A percentile compares a stretch with the other conserved stretches of the same genome.
Evolutionary conservation across 441 rosid species (phyloP).

Genomic region (Erodium trifolium): DNA sequence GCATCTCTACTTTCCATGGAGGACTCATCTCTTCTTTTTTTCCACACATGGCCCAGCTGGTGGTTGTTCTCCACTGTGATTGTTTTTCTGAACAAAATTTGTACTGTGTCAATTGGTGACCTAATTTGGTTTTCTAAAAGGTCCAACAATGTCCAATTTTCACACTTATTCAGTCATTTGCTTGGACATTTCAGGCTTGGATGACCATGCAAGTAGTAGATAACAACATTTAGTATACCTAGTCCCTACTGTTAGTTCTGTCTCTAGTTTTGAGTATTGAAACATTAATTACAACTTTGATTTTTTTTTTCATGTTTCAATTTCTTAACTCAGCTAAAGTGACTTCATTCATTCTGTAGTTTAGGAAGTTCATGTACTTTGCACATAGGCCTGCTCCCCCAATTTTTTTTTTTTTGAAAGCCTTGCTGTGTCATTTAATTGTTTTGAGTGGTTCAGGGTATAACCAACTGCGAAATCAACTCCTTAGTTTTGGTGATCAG

Average conservation of each 20-base stretch:
- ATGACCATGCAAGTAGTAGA: not conserved
- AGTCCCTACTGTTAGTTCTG: too few species aligned
- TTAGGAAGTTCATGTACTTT: too few species aligned
- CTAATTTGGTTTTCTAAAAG: not conserved
- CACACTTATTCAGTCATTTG: not conserved
- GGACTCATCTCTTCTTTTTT: not conserved
- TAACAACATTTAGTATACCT: not conserved
- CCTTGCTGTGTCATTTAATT: not conserved
- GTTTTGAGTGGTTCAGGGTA: not conserved
- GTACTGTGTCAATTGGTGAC: not conserved
- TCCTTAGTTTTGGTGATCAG: not conserved
- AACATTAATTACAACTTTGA: too few species aligned
- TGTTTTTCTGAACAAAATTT: not conserved
- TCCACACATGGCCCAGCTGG: not conserved
- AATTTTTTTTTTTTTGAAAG: not conserved
- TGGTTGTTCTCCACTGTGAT: not conserved
- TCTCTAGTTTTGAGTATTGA: too few species aligned
- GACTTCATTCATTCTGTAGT: too few species aligned
- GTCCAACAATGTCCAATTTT: not conserved
- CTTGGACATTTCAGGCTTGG: not conserved
- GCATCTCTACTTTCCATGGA: not conserved
- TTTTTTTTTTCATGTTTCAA: too few species aligned
- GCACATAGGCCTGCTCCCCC: not conserved
- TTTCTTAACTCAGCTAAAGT: too few species aligned
- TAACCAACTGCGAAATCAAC: not conserved